These are phyloP conservation scores for Tetraselmis striata DNA, from an alignment of 139 green algal genomes.

Conservation along the genomic window DNA sequence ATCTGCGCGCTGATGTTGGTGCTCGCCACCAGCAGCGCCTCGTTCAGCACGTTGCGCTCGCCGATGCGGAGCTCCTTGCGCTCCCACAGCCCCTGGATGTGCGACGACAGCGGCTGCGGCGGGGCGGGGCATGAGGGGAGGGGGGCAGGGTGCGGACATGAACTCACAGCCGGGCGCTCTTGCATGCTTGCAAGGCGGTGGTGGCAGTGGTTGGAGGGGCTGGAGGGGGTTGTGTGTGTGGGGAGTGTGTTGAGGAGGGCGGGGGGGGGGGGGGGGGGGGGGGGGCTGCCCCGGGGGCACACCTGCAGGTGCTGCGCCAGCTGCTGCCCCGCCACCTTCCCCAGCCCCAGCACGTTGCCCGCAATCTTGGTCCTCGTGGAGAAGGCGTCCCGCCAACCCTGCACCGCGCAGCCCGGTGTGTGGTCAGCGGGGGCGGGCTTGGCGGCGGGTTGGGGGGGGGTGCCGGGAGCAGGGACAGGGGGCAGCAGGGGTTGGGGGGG, in stretches of 20 bases:
- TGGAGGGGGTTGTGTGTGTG: no score
- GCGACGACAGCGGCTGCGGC: not conserved
- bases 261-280: no score
- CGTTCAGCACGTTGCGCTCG: not conserved
- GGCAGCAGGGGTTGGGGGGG: not conserved
- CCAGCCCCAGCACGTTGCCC: not conserved
- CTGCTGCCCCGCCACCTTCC: not conserved
- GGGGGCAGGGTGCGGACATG: no score
- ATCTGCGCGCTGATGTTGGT: not conserved
- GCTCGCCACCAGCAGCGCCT: not conserved
- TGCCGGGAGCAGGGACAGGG: not conserved
- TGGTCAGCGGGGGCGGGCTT: no score
- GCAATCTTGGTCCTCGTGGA: not conserved
- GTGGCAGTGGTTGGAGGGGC: no score
- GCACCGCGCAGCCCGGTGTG: no score
- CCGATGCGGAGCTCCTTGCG: not conserved
- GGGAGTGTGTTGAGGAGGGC: no score
- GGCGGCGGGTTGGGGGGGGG: not conserved
- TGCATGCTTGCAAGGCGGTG: no score
- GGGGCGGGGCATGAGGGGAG: not conserved
- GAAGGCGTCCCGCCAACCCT: not conserved
- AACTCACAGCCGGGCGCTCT: no score
- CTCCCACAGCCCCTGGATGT: not conserved
- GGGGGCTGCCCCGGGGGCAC: no score
- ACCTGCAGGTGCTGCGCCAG: not conserved